Conservation (phyloP, 2,329 filamentous ascomycete species). For the Aureobasidium lini region DNA sequence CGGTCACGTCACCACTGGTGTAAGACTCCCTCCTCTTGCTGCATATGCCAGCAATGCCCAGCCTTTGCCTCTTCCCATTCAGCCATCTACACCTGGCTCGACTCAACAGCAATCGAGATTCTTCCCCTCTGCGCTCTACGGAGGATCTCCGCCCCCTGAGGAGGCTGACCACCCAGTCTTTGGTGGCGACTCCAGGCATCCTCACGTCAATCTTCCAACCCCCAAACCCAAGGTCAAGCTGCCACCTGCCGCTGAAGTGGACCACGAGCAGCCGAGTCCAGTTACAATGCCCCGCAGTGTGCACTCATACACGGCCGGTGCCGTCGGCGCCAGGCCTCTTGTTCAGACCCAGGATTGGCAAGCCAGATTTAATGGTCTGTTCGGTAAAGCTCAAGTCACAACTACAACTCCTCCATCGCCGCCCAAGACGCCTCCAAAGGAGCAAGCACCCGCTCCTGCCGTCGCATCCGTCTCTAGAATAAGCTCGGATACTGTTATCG, state of each 20-base stretch:
- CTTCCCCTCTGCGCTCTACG: conserved; percentile 40
- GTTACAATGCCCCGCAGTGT: conserved; percentile 35
- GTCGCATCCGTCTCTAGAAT: conserved; percentile 23
- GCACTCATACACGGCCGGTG: conserved; percentile 31
- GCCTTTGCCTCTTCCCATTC: neutral
- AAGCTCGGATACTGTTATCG: conserved; percentile 52
- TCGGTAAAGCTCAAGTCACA: conserved; percentile 52
- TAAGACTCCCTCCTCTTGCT: conserved; percentile 16
- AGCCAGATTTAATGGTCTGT: conserved; percentile 71
- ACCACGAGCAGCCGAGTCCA: conserved; percentile 31
- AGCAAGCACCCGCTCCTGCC: conserved; percentile 29
- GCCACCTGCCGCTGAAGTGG: conserved; percentile 49
- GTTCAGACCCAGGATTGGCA: conserved; percentile 59
- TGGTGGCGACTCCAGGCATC: conserved; percentile 56
- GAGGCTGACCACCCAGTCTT: conserved; percentile 67
- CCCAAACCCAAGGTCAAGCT: conserved; percentile 73
- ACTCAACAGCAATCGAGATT: conserved; percentile 25
- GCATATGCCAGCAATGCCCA: conserved; percentile 19
- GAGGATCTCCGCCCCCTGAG: conserved; percentile 57
- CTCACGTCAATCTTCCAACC: conserved; percentile 62
- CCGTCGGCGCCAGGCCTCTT: conserved; percentile 34
- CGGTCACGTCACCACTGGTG: conserved; percentile 15
- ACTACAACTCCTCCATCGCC: conserved; percentile 30
- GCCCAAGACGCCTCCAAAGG: conserved; percentile 32
- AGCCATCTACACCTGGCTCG: neutral